Base-by-base conservation (phyloP, 495 filamentous ascomycete genomes). In the Opeltia flavorubescens region DNA sequence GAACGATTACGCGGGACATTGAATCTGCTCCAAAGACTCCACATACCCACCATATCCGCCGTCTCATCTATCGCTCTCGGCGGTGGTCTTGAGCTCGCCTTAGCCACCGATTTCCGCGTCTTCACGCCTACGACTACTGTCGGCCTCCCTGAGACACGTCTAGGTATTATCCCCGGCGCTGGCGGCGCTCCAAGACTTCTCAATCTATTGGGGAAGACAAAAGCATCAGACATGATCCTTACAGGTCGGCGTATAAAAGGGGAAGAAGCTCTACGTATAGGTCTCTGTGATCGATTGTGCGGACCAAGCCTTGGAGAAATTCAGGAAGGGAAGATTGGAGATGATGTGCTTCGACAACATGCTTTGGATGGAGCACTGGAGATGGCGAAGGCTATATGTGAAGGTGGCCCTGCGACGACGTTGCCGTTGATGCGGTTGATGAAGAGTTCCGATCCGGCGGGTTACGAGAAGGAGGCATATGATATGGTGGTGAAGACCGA, bases 121-220 rank as follows among this genome's bases (percentile, higher is more conserved):
- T 77, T 95, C 52, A 70, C 76, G 29, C 80, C 82, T 11, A 76
- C 72, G 34, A 80, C 83, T 20, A 65, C 69, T 38, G 77, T 98
- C 46, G 89, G 76, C 1, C 74, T 98, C 2, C 91, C 91, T 2
- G 91, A 98, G 56, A 95, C 91, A 0, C 67, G 86, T 0, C 73
- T 98, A 1, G 91, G 81, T 20, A 96, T 98, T 55, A 82, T 96
- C 48, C 91, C 91, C 5, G 91, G 91, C 35, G 93, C 91, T 0
- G 91, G 91, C 5, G 91, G 91, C 15, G 95, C 88, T 0, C 88
- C 84, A 59, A 78, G 91, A 4, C 72, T 98, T 0, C 86, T 84
- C 0, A 63, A 62, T 0, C 55, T 96, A 13, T 79, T 96, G 44
- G 93, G 91, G 4, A 59, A 76, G 4, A 61, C 68, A 6, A 75